Percentiles rank a stretch among this genome's conserved stretches.
Conservation (phyloP, 352 stramenopile species). For the Pythium utonaiense region DNA sequence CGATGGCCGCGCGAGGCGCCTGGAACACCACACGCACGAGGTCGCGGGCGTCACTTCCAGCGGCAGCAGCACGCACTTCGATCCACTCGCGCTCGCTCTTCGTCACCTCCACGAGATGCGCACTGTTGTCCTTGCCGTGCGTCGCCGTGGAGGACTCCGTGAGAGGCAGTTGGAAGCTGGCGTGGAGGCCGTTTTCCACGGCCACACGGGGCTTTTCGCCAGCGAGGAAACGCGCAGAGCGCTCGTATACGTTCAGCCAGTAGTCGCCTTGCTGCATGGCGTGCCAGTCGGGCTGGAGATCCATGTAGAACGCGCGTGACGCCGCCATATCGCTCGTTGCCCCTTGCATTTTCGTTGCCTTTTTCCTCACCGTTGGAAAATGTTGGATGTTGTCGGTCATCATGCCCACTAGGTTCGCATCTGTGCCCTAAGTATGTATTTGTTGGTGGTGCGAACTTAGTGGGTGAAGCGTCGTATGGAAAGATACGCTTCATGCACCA, state of each 20-base stretch:
- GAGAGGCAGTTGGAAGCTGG: slow-evolving; percentile 44
- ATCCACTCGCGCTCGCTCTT: slow-evolving; percentile 41
- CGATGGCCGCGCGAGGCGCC: slow-evolving; percentile 35
- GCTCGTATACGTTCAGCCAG: slow-evolving; percentile 59
- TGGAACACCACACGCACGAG: slow-evolving; percentile 44
- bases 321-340: slow-evolving; percentile 8
- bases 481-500: slow-evolving; percentile 14
- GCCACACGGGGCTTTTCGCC: slow-evolving; percentile 10
- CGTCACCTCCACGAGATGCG: slow-evolving; percentile 36
- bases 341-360: slow-evolving; percentile 10
- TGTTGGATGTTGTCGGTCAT: background rate
- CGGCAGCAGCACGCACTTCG: slow-evolving; percentile 31
- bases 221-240: slow-evolving; percentile 24
- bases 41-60: background rate
- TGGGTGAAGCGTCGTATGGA: slow-evolving; percentile 16
- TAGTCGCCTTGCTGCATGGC: slow-evolving; percentile 18
- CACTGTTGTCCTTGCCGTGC: slow-evolving; percentile 2
- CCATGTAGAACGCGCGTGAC: slow-evolving; percentile 37
- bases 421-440: background rate
- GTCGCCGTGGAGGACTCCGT: background rate
- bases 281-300: slow-evolving; percentile 68
- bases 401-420: slow-evolving; percentile 7
- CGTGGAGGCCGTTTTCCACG: slow-evolving; percentile 24
- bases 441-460: slow-evolving; percentile 12
- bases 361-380: background rate